Evolutionary conservation across 2,329 filamentous ascomycete genomes (phyloP).

Genomic region (Sclerotinia sclerotiorum): DNA sequence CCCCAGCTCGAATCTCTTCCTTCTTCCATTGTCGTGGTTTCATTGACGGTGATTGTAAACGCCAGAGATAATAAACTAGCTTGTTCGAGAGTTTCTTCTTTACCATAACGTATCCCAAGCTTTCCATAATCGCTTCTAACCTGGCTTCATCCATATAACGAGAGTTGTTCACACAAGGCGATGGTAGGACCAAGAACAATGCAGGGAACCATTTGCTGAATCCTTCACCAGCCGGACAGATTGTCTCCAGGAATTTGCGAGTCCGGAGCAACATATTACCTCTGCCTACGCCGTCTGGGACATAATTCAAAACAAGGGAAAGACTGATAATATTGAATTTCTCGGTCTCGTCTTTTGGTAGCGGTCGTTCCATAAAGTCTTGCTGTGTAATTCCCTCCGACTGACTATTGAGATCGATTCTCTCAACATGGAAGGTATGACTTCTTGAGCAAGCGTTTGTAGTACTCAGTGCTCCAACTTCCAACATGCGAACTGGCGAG

Average conservation of each 20-base stretch:
- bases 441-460: conserved; percentile 80
- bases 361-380: conserved; percentile 87
- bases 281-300: conserved; percentile 70
- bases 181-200: conserved; percentile 86
- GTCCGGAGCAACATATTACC: conserved; percentile 85
- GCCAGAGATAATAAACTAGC: conserved; percentile 88
- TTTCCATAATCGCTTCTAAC: conserved; percentile 70
- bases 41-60: conserved; percentile 36
- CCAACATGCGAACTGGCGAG: conserved; percentile 65
- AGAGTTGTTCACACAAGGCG: conserved; percentile 85
- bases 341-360: conserved; percentile 62
- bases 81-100: conserved; percentile 76
- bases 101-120: conserved; percentile 68
- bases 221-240: conserved; percentile 27
- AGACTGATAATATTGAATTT: conserved; percentile 88
- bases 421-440: conserved; percentile 67
- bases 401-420: conserved; percentile 91
- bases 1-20: conserved; percentile 72
- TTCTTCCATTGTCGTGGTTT: conserved; percentile 53
- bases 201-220: conserved; percentile 55
- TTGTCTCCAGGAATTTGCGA: conserved; percentile 62
- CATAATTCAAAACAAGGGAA: conserved; percentile 91
- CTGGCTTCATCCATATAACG: conserved; percentile 77
- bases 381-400: conserved; percentile 78
- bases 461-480: conserved; percentile 84